Conservation (phyloP, 352 stramenopile genomes). For the Pythium myriotylum region DNA sequence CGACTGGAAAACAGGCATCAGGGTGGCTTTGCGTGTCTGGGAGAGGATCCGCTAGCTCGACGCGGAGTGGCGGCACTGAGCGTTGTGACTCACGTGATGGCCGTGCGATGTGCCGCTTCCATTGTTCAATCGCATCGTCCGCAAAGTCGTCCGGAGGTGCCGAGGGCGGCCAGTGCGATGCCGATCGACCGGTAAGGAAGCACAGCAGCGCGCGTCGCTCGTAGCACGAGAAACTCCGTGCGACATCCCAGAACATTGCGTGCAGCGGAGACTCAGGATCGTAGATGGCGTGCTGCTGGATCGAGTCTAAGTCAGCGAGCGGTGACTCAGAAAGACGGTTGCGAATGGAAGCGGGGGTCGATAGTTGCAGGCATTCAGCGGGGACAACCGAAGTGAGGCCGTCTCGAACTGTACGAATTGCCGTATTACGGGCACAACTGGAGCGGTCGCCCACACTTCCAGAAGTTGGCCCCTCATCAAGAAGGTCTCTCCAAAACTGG, state of each 20-base stretch:
- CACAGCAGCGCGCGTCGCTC: conserved; percentile 45
- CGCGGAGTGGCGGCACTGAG: conserved; percentile 23
- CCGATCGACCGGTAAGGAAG: conserved; percentile 41
- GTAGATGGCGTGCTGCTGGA: conserved; percentile 41
- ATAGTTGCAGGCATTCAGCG: conserved; percentile 45
- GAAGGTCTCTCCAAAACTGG: conserved; percentile 40
- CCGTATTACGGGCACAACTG: background rate
- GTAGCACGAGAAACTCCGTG: conserved; percentile 43
- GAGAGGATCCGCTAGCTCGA: conserved; percentile 51
- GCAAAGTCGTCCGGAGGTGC: background rate
- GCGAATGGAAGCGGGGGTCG: conserved; percentile 38
- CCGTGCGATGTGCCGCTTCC: conserved; percentile 5
- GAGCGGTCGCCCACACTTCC: background rate
- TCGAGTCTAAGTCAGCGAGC: conserved; percentile 15
- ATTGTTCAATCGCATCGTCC: conserved; percentile 19
- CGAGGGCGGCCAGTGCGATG: background rate
- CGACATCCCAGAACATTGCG: conserved; percentile 49
- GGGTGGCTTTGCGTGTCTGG: conserved; percentile 47
- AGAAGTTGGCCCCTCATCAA: background rate
- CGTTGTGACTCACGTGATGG: background rate
- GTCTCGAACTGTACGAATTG: conserved; percentile 50
- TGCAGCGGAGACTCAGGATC: conserved; percentile 30
- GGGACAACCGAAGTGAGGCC: conserved; percentile 60
- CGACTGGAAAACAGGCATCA: conserved; percentile 63
- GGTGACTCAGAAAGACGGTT: conserved; percentile 15